Conservation (phyloP, 345 rosid species). For the Gossypium bickii region DNA sequence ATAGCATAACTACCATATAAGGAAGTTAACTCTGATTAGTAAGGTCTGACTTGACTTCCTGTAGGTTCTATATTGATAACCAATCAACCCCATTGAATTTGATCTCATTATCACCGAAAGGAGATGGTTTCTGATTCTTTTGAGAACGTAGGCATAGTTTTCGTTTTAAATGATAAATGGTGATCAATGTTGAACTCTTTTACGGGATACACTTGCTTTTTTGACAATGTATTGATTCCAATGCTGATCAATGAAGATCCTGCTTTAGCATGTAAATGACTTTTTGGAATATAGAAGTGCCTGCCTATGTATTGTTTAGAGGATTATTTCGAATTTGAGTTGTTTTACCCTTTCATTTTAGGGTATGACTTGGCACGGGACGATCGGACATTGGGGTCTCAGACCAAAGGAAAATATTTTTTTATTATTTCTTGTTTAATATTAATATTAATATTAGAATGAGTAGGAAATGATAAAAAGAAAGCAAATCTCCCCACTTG, state of each 20-base stretch:
- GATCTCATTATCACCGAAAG: background rate
- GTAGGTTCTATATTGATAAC: background rate
- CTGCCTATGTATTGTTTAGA: background rate
- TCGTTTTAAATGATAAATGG: background rate
- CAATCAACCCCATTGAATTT: background rate
- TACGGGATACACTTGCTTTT: constrained; percentile 7
- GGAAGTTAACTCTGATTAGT: background rate
- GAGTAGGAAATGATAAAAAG: too few species aligned
- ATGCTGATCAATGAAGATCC: background rate
- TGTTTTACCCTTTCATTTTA: too few species aligned
- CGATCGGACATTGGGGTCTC: too few species aligned
- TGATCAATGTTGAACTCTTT: constrained; percentile 4
- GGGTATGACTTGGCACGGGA: too few species aligned
- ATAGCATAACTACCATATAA: background rate
- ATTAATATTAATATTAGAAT: too few species aligned
- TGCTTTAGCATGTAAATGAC: background rate
- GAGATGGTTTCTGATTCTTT: constrained; percentile 7
- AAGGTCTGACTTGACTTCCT: constrained; percentile 2
- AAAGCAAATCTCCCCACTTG: background rate
- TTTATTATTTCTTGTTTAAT: too few species aligned
- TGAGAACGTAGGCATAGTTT: background rate
- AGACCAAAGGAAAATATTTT: too few species aligned
- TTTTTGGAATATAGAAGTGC: background rate
- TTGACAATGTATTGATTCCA: background rate
- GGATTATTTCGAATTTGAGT: too few species aligned